phyloP scores from a whole-genome alignment of 805 yeast genomes.

The Candida corydali region DNA sequence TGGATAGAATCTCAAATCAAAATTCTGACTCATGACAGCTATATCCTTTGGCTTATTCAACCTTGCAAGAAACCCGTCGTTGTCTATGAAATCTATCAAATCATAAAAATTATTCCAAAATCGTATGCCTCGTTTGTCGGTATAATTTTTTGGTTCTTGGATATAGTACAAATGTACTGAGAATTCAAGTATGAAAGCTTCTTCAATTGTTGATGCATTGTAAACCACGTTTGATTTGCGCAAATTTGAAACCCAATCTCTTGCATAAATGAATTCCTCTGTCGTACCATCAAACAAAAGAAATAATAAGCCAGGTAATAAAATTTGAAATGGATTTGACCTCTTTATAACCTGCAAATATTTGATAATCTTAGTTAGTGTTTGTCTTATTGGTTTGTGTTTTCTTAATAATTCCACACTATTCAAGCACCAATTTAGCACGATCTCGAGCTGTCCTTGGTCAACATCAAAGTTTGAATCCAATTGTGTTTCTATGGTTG shows the following conservation, averaged over 20 bases:
- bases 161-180: conserved; percentile 46
- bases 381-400: not conserved
- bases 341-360: not conserved
- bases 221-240: conserved; percentile 1
- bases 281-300: conserved; percentile 52
- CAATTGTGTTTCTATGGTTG: not conserved
- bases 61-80: conserved; percentile 27
- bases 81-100: conserved; percentile 31
- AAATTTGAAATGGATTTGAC: conserved; percentile 6
- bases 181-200: conserved; percentile 52
- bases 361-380: conserved; percentile 3
- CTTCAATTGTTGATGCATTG: conserved; percentile 8
- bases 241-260: conserved; percentile 4
- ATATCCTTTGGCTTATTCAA: conserved; percentile 27
- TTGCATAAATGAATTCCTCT: conserved; percentile 48
- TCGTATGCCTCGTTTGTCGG: conserved; percentile 30
- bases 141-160: conserved; percentile 50
- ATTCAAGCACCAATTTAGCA: conserved; percentile 9
- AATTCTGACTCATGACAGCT: conserved; percentile 23
- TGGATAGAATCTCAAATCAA: conserved; percentile 29
- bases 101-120: conserved; percentile 47
- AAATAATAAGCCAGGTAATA: conserved; percentile 49
- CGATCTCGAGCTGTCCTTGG: not conserved
- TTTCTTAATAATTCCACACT: conserved; percentile 6
- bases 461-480: not conserved